These are phyloP conservation scores for Ambrosiella xylebori DNA, from an alignment of 2,329 filamentous ascomycete genomes.

Conservation along the genomic window DNA sequence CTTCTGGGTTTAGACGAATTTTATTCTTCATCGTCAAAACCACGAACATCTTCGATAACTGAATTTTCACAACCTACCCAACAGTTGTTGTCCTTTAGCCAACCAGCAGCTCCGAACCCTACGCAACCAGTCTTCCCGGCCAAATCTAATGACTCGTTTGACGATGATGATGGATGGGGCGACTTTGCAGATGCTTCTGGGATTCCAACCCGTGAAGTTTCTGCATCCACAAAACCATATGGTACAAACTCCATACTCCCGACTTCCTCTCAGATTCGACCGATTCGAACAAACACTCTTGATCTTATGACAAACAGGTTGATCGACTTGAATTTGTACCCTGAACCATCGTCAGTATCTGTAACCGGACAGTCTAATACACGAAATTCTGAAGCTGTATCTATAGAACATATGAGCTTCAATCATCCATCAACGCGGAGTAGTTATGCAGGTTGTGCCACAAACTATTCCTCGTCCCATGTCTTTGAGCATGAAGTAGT, in stretches of 20 bases:
- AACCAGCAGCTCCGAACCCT: slow-evolving; percentile 16
- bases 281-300: slow-evolving; percentile 32
- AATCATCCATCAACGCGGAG: too few species aligned
- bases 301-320: slow-evolving; percentile 38
- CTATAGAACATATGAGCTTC: too few species aligned
- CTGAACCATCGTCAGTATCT: not conserved
- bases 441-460: too few species aligned
- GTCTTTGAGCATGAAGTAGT: not conserved
- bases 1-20: slow-evolving; percentile 44
- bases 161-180: slow-evolving; percentile 48
- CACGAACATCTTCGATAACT: not conserved
- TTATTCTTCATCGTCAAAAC: slow-evolving; percentile 20
- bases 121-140: slow-evolving; percentile 4
- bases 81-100: not conserved
- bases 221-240: not conserved
- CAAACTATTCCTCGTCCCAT: too few species aligned
- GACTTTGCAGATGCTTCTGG: slow-evolving; percentile 42
- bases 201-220: too few species aligned
- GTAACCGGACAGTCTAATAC: not conserved
- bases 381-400: too few species aligned
- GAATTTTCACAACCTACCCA: too few species aligned
- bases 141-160: slow-evolving; percentile 15
- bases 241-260: not conserved
- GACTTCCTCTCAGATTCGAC: slow-evolving; percentile 9
- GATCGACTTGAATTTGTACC: slow-evolving; percentile 21